Conservation (phyloP, 805 yeast genomes). For the Monosporozyma servazzii region DNA sequence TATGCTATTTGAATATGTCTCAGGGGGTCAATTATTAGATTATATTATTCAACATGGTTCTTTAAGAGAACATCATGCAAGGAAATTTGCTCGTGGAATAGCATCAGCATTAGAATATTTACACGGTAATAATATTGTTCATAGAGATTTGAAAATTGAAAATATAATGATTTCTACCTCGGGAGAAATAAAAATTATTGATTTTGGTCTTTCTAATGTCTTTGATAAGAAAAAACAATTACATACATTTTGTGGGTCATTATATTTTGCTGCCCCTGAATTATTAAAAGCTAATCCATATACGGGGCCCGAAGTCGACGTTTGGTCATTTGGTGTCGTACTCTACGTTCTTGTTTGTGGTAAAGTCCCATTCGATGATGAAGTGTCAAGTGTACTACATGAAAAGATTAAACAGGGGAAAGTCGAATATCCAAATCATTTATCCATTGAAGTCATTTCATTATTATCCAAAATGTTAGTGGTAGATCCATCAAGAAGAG, state of each 20-base stretch:
- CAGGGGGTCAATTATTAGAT: slow-evolving; percentile 96
- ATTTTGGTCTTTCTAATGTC: slow-evolving; percentile 88
- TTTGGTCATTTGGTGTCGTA: slow-evolving; percentile 98
- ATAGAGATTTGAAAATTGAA: slow-evolving; percentile 92
- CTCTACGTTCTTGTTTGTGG: slow-evolving; percentile 93
- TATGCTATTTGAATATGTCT: slow-evolving; percentile 91
- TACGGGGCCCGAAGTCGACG: slow-evolving; percentile 93
- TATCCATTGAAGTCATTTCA: slow-evolving; percentile 73
- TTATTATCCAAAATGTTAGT: slow-evolving; percentile 82
- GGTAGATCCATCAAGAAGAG: slow-evolving; percentile 78
- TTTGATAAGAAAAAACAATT: slow-evolving; percentile 62
- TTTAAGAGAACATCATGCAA: slow-evolving; percentile 84
- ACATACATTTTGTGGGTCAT: slow-evolving; percentile 93
- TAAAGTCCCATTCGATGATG: slow-evolving; percentile 96
- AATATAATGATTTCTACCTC: slow-evolving; percentile 88
- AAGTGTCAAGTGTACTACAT: slow-evolving; percentile 81
- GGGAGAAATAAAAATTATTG: slow-evolving; percentile 93
- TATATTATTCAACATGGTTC: slow-evolving; percentile 95
- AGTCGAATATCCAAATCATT: slow-evolving; percentile 80
- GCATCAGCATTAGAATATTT: slow-evolving; percentile 90
- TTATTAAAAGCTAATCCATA: slow-evolving; percentile 86
- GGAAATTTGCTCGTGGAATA: slow-evolving; percentile 90
- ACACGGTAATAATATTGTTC: slow-evolving; percentile 90
- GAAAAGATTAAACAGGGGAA: slow-evolving; percentile 87
- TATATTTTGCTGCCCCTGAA: slow-evolving; percentile 98